Conservation (phyloP, 2,329 filamentous ascomycete species). For the Hypoxylon sp. region DNA sequence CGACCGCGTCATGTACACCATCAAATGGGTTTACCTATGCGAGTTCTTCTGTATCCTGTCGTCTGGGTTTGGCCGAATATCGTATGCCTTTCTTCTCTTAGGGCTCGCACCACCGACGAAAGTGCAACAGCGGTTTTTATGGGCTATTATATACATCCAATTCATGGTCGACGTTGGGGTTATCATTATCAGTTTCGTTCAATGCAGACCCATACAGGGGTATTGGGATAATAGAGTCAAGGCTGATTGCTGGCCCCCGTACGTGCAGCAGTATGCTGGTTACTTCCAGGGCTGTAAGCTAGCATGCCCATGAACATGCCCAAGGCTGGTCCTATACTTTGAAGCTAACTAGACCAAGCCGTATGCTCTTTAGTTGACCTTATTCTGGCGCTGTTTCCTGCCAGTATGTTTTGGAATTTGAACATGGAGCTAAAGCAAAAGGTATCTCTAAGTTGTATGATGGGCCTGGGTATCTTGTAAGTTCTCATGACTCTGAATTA, state of each 20-base stretch:
- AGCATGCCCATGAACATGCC: background rate
- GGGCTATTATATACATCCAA: slow-evolving; percentile 37
- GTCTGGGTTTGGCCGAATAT: slow-evolving; percentile 36
- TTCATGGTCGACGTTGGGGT: slow-evolving; percentile 37
- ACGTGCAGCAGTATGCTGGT: slow-evolving; percentile 33
- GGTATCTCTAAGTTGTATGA: slow-evolving; percentile 25
- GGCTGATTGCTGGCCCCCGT: slow-evolving; percentile 30
- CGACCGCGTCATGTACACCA: slow-evolving; percentile 12
- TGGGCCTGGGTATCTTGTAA: slow-evolving; percentile 39
- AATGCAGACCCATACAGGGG: slow-evolving; percentile 33
- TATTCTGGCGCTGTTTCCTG: slow-evolving; percentile 33
- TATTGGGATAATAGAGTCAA: slow-evolving; percentile 32
- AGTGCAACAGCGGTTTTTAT: slow-evolving; percentile 29
- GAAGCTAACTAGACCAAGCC: slow-evolving; percentile 3
- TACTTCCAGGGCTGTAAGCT: slow-evolving; percentile 41
- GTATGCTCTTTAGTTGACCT: slow-evolving; percentile 40
- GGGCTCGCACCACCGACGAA: slow-evolving; percentile 22
- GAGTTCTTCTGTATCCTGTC: slow-evolving; percentile 40
- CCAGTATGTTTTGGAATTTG: slow-evolving; percentile 39
- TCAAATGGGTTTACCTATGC: slow-evolving; percentile 41
- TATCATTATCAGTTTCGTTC: slow-evolving; percentile 34
- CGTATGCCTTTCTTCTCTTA: slow-evolving; percentile 37
- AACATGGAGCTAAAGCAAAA: slow-evolving; percentile 39
- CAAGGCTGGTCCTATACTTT: background rate
- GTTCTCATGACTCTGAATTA: background rate